Evolutionary conservation across 441 rosid species (phyloP).

Genomic region (Populus hybrid): DNA sequence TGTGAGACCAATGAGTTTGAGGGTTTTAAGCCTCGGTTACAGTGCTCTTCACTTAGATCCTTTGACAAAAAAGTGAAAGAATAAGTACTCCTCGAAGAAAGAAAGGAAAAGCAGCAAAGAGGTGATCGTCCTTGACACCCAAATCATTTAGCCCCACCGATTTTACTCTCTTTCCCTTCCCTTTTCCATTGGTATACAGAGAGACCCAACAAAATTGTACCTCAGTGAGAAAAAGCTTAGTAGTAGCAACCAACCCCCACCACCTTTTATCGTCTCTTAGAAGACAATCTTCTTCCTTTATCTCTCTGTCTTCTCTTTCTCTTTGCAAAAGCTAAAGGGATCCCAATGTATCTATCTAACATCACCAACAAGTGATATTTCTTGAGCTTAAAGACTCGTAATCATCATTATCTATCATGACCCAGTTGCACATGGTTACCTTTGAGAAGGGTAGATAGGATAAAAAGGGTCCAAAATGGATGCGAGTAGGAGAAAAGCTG

Average conservation of each 20-base stretch:
- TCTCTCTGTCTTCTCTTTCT: background rate
- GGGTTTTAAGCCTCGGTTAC: background rate
- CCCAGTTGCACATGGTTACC: conserved; percentile 23
- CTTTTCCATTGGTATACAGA: background rate
- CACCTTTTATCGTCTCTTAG: background rate
- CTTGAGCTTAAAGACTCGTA: conserved; percentile 38
- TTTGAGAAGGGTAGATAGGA: background rate
- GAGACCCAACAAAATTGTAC: background rate
- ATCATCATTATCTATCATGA: conserved; percentile 27
- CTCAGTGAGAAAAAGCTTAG: background rate
- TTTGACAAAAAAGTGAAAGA: background rate
- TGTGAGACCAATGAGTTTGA: background rate
- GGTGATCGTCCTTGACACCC: background rate
- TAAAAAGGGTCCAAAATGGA: conserved; percentile 36
- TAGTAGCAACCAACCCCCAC: background rate
- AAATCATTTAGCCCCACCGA: background rate
- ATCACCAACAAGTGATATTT: conserved; percentile 30
- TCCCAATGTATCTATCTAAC: background rate
- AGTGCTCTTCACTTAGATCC: background rate
- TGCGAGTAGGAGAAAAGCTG: conserved; percentile 34
- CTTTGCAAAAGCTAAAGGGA: conserved; percentile 12
- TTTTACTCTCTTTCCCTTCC: background rate
- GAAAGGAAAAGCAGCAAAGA: background rate
- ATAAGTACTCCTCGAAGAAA: background rate
- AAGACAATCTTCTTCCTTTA: conserved; percentile 2